Evolutionary conservation across 306 rosid genomes (phyloP).

Genomic region (Dryas alaskensis): DNA sequence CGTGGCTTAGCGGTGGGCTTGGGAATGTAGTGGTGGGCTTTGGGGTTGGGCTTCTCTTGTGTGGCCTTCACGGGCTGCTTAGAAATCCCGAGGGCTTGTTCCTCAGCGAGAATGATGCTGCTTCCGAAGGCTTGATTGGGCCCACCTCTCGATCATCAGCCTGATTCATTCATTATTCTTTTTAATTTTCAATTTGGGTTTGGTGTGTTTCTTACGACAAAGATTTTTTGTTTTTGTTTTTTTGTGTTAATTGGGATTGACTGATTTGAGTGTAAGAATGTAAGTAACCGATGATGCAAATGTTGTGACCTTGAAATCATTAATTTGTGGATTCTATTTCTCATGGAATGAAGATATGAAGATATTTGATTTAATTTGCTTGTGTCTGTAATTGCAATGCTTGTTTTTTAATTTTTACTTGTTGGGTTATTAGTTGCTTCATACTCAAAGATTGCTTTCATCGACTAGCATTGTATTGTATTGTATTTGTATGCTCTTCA

Average conservation of each 20-base stretch:
- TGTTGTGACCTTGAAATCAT: neutral
- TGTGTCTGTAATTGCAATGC: neutral
- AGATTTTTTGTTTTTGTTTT: neutral
- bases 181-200: neutral
- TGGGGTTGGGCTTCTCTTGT: neutral
- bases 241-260: neutral
- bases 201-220: neutral
- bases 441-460: neutral
- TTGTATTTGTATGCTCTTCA: neutral
- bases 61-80: slow-evolving; percentile 16
- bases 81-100: slow-evolving; percentile 9
- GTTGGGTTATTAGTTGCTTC: neutral
- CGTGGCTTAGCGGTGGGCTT: neutral
- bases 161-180: neutral
- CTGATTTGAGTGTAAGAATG: neutral
- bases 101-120: slow-evolving; percentile 14
- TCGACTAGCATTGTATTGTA: neutral
- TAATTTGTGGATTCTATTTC: neutral
- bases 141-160: neutral
- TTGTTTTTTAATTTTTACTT: neutral
- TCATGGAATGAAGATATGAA: slow-evolving; percentile 4
- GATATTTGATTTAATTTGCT: neutral
- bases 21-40: neutral
- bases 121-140: slow-evolving; percentile 8
- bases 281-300: too few species aligned